These are phyloP conservation scores for Paxillus rubicundulus DNA, from an alignment of 768 basidiomycete species.

Conservation along the genomic window DNA sequence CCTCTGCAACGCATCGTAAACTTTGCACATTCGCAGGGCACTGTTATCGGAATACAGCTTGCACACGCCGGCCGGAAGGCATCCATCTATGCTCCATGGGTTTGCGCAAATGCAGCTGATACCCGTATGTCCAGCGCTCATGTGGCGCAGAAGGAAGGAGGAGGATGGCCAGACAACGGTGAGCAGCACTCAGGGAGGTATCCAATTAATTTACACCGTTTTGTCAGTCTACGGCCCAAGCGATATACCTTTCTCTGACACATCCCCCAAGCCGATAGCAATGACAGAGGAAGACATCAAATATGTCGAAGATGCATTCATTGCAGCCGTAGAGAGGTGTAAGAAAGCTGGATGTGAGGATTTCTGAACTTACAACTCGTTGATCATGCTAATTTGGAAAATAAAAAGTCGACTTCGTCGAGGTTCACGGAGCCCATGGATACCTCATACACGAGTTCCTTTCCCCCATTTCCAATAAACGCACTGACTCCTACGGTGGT, in stretches of 20 bases:
- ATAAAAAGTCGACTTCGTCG: conserved; percentile 62
- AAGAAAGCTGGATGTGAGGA: conserved; percentile 60
- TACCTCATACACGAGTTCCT: conserved; percentile 61
- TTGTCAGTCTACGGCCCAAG: conserved; percentile 61
- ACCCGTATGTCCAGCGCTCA: conserved; percentile 28
- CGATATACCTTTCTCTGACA: conserved; percentile 49
- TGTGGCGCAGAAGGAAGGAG: conserved; percentile 47
- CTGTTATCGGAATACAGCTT: conserved; percentile 75
- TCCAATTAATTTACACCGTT: background rate
- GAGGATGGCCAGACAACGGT: conserved; percentile 73
- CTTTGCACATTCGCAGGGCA: conserved; percentile 68
- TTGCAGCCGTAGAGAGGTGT: conserved; percentile 50
- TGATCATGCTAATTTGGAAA: conserved; percentile 8
- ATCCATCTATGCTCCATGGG: conserved; percentile 68
- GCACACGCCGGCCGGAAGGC: conserved; percentile 75
- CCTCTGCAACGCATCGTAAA: conserved; percentile 69
- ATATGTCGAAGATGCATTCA: conserved; percentile 58
- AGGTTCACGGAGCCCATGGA: conserved; percentile 72
- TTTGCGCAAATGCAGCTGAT: conserved; percentile 38
- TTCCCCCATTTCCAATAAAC: conserved; percentile 72
- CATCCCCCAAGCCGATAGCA: conserved; percentile 55
- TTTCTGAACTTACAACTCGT: background rate
- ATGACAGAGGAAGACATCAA: conserved; percentile 56
- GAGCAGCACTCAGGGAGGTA: conserved; percentile 5
- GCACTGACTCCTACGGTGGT: conserved; percentile 73